Percentiles rank a stretch among this genome's conserved stretches.
Evolutionary conservation across 768 basidiomycete species (phyloP).

Genomic region (Lactarius indigo): DNA sequence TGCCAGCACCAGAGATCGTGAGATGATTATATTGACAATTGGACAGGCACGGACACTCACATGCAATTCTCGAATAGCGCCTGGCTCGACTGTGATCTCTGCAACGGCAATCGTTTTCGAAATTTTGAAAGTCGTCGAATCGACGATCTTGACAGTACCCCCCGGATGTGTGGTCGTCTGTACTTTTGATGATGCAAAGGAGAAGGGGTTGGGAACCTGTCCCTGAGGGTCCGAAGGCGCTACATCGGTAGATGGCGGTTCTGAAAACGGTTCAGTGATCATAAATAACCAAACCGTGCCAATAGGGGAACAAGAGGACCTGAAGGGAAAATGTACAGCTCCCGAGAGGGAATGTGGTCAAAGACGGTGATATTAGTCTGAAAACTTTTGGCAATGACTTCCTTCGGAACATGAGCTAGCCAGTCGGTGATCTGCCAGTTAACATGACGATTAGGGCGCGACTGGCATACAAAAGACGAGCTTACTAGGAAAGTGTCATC

Average conservation of each 20-base stretch:
- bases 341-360: slow-evolving; percentile 31
- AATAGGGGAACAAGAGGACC: slow-evolving; percentile 1
- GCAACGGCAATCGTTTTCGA: slow-evolving; percentile 53
- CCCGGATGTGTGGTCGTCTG: slow-evolving; percentile 43
- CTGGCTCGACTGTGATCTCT: slow-evolving; percentile 55
- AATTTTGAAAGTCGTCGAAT: slow-evolving; percentile 49
- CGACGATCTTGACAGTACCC: slow-evolving; percentile 39
- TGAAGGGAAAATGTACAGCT: slow-evolving; percentile 34
- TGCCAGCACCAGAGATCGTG: slow-evolving; percentile 25
- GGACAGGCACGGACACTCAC: slow-evolving; percentile 32
- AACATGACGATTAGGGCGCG: not conserved
- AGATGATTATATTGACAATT: not conserved
- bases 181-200: slow-evolving; percentile 46
- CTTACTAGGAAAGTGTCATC: slow-evolving; percentile 36
- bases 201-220: slow-evolving; percentile 41
- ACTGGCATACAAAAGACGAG: not conserved
- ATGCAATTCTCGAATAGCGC: slow-evolving; percentile 59
- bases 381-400: slow-evolving; percentile 39
- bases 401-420: slow-evolving; percentile 35
- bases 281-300: not conserved
- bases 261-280: slow-evolving; percentile 18
- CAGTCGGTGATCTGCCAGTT: slow-evolving; percentile 32
- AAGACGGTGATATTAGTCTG: slow-evolving; percentile 31
- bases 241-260: slow-evolving; percentile 32
- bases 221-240: slow-evolving; percentile 45